Conservation (phyloP, 768 basidiomycete genomes). For the Lyophyllum decastes region DNA sequence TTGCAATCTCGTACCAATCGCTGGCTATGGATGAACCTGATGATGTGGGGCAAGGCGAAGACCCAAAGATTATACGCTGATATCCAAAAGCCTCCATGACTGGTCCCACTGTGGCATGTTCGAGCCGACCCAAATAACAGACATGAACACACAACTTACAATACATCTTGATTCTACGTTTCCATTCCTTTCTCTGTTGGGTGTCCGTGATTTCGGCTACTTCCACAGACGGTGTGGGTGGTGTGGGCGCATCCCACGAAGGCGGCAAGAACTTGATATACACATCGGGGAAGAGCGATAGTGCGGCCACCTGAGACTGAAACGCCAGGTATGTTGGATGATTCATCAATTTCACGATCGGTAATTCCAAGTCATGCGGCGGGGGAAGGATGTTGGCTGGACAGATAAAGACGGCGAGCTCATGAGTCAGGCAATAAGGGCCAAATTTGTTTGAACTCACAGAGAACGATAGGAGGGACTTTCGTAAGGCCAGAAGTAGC, state of each 20-base stretch:
- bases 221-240: constrained; percentile 42
- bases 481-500: constrained; percentile 48
- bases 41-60: constrained; percentile 61
- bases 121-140: not conserved
- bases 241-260: constrained; percentile 64
- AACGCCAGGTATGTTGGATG: constrained; percentile 74
- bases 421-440: not conserved
- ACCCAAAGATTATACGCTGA: constrained; percentile 81
- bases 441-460: constrained; percentile 39
- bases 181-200: constrained; percentile 65
- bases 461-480: constrained; percentile 63
- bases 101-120: constrained; percentile 62
- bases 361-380: constrained; percentile 67
- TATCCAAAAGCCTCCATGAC: constrained; percentile 86
- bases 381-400: constrained; percentile 82
- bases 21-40: constrained; percentile 50
- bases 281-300: constrained; percentile 75
- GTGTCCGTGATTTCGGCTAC: constrained; percentile 38
- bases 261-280: constrained; percentile 80
- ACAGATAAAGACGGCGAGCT: constrained; percentile 3
- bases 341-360: constrained; percentile 79
- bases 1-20: constrained; percentile 82
- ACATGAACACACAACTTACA: constrained; percentile 48
- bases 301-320: constrained; percentile 67
- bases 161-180: constrained; percentile 82